phyloP scores from a whole-genome alignment of 2,329 filamentous ascomycete genomes.

The Fusarium subglutinans region DNA sequence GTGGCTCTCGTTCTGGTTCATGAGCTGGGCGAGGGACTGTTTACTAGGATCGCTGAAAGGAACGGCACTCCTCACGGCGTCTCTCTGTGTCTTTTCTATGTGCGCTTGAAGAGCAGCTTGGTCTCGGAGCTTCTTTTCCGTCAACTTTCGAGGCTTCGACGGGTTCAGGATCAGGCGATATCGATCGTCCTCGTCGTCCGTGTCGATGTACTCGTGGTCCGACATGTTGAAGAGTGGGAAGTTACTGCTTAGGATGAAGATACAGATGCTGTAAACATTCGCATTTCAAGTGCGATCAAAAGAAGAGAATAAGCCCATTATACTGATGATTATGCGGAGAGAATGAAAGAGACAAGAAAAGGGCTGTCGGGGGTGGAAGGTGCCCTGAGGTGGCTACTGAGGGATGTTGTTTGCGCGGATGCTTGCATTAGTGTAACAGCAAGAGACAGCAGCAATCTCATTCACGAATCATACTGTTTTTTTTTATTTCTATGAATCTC shows the following conservation, averaged over 20 bases:
- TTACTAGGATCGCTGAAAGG: conserved; percentile 41
- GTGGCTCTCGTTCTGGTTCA: conserved; percentile 50
- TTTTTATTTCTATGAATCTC: too few relatives aligned
- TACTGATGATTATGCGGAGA: not conserved
- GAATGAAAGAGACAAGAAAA: not conserved
- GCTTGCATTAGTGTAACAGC: not conserved
- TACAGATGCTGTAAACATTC: not conserved
- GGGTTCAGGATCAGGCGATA: conserved; percentile 45
- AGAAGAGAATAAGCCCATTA: not conserved
- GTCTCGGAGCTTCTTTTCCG: conserved; percentile 60
- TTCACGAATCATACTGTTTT: too few relatives aligned
- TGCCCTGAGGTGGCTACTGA: not conserved
- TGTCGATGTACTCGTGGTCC: conserved; percentile 24
- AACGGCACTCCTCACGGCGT: conserved; percentile 46
- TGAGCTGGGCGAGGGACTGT: conserved; percentile 47
- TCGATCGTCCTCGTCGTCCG: conserved; percentile 40
- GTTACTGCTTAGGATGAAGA: not conserved
- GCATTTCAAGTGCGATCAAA: not conserved
- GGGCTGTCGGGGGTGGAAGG: not conserved
- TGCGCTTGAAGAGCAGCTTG: conserved; percentile 60
- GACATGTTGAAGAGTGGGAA: not conserved
- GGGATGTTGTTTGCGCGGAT: not conserved
- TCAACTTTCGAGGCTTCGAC: conserved; percentile 49
- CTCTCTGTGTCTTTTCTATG: conserved; percentile 48
- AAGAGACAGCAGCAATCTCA: not conserved